Evolutionary conservation across 2,329 filamentous ascomycete genomes (phyloP), one percentile per base, ranked within the genome.

Genomic region (Calonectria ilicicola): DNA sequence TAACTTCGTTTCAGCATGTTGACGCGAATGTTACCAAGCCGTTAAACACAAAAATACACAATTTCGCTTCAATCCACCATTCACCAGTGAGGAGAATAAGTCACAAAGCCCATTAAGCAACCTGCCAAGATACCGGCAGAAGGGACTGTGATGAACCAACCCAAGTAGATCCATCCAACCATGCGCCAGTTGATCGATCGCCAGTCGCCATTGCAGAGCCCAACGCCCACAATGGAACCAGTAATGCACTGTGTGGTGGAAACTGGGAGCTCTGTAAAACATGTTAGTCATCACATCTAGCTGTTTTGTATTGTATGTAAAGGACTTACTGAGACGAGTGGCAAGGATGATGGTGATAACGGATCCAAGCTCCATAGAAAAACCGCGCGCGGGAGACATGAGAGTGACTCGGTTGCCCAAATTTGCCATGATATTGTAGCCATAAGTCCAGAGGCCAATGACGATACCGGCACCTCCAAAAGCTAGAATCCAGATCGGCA

Each of bases 241-340:
- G 88, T 90, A 77, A 91, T 91, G 81, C 91, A 93, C 83, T 92
- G 91, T 0, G 91, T 92, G 1, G 91, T 93, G 2, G 90, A 92
- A 38, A 93, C 87, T 2, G 91, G 91, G 2, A 93, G 87, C 67
- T 88, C 85, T 85, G 77, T 32, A 5, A 46, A 23, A 2, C 2
- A 56, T 15, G 73, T 80, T 60, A 78, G 73, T 38, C 15, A 46
- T 12, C 29, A 14, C 7, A n/a, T 32, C 15, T 14, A 3, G 44
- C 10, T 46, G 5, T 10, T 3, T 14, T 2, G 5, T 5, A 1
- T 10, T 17, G 29, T 9, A 32, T 32, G 29, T 14, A 40, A 21
- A n/a, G 2, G 23, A 82, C 83, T 74, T 81, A 86, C 84, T 84
- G 35, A 92, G 87, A 69, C 90, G 89, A 2, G 91, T 92, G 64